Conservation (phyloP, 257 asterid genomes). For the Echites panduratus region DNA sequence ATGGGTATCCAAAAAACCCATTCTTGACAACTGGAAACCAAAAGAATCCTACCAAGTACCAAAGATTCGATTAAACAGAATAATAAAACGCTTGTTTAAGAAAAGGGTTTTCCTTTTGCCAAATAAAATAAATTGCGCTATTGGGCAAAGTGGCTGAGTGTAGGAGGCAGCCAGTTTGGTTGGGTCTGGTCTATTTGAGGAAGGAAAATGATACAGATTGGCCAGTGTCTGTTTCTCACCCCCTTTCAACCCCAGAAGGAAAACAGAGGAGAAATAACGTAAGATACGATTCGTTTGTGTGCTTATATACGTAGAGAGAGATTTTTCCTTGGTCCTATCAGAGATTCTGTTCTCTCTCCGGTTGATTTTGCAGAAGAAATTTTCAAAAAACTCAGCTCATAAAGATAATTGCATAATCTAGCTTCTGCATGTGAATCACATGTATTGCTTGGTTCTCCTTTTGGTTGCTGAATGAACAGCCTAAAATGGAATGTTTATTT, state of each 20-base stretch:
- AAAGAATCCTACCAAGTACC: conserved; percentile 10
- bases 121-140: neutral
- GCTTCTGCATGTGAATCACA: no score
- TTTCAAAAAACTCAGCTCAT: no score
- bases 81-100: conserved; percentile 2
- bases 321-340: no score
- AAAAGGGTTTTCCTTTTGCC: neutral
- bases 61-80: conserved; percentile 16
- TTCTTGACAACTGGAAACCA: conserved; percentile 26
- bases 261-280: no score
- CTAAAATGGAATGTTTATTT: no score
- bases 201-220: conserved; percentile 25
- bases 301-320: no score
- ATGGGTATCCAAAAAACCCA: conserved; percentile 24
- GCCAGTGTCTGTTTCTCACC: conserved; percentile 31
- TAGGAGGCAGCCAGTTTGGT: conserved; percentile 10
- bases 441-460: no score
- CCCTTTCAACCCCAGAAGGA: conserved; percentile 24
- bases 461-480: no score
- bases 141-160: conserved; percentile 2
- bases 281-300: no score
- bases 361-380: no score
- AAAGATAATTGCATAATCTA: no score
- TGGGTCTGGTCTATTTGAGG: conserved; percentile 7
- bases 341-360: no score